Evolutionary conservation across 1,284 basidiomycete genomes (phyloP), one percentile per base, ranked within the genome.

Genomic region (Leccinum griseonigrum): DNA sequence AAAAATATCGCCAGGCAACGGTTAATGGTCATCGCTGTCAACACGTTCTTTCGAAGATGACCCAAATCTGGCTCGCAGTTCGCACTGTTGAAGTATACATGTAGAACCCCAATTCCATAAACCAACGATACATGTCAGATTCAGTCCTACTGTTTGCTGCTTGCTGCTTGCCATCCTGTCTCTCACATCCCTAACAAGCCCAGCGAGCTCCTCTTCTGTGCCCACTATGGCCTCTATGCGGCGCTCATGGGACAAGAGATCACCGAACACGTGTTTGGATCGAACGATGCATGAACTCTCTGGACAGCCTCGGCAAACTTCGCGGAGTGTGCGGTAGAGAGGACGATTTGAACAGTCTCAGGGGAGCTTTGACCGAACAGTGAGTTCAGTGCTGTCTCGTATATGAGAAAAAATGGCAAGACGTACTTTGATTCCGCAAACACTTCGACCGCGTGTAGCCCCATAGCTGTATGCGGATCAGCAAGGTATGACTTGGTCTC

Each of bases 381-480:
- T 60, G 13, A 64, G 51, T 36, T 52, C n/a, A 46, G 14, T 26
- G 1, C 43, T 22, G 10, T 22, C 14, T 29, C 13, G 28, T 29
- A 16, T 16, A 5, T 38, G 5, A 48, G 55, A 28, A 48, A 8
- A 16, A 38, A 46, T 43, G n/a, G 9, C n/a, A 10, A 55, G 52
- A 59, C 68, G n/a, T 58, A 71, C 72, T 73, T 72, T 56, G 34
- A 59, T 57, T 62, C 58, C 58, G 67, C 60, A 57, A 72, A 71
- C 10, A 87, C 87, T 9, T 87, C 88, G 16, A 86, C 81, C 18
- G 67, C 73, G 26, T 69, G 59, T 10, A 99, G 82, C 4, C 92
- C 97, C 48, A 99, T 96, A n/a, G 97, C 94, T 0, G 96, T 99
- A 75, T 99, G 97, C 10, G 97, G 97, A 75, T 99, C 97, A 22